Evolutionary conservation across 495 filamentous ascomycete species (phyloP).

Genomic region (Staphylotrichum longicolle): DNA sequence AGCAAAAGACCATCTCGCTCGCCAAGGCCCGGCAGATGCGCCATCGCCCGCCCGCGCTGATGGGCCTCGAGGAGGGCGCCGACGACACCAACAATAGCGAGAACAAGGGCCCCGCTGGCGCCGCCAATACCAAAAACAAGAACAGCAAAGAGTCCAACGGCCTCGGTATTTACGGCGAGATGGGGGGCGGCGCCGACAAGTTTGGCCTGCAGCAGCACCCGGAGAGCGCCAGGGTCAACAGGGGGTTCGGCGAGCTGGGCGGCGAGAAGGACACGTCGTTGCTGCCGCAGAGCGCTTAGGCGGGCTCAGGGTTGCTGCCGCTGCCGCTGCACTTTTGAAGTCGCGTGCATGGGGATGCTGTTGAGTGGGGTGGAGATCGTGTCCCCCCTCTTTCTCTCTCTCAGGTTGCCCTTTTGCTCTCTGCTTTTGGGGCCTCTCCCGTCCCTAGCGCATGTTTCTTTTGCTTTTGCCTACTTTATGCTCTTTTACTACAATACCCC

Average conservation of each 20-base stretch:
- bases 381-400: too few relatives aligned
- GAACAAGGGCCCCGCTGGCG: slow-evolving; percentile 23
- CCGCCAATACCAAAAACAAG: neutral
- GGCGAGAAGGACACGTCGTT: slow-evolving; percentile 35
- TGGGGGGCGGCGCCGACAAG: slow-evolving; percentile 48
- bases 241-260: slow-evolving; percentile 34
- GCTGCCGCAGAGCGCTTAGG: slow-evolving; percentile 46
- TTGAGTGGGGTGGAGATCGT: too few relatives aligned
- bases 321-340: neutral
- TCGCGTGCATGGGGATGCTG: neutral
- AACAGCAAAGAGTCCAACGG: slow-evolving; percentile 32
- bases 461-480: too few relatives aligned
- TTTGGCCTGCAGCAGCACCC: slow-evolving; percentile 41
- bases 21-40: slow-evolving; percentile 79
- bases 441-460: too few relatives aligned
- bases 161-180: slow-evolving; percentile 51
- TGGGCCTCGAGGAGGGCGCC: slow-evolving; percentile 63
- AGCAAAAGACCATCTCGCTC: slow-evolving; percentile 87
- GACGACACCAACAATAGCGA: slow-evolving; percentile 28
- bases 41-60: slow-evolving; percentile 82
- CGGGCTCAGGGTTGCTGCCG: slow-evolving; percentile 7
- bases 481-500: slow-evolving; percentile 4
- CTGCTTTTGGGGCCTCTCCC: too few relatives aligned
- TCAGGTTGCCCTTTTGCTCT: too few relatives aligned
- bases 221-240: slow-evolving; percentile 32